A percentile compares a stretch with the other conserved stretches of the same genome.
Evolutionary conservation across 805 yeast genomes (phyloP).

Genomic region (Wickerhamiella domercqiae): DNA sequence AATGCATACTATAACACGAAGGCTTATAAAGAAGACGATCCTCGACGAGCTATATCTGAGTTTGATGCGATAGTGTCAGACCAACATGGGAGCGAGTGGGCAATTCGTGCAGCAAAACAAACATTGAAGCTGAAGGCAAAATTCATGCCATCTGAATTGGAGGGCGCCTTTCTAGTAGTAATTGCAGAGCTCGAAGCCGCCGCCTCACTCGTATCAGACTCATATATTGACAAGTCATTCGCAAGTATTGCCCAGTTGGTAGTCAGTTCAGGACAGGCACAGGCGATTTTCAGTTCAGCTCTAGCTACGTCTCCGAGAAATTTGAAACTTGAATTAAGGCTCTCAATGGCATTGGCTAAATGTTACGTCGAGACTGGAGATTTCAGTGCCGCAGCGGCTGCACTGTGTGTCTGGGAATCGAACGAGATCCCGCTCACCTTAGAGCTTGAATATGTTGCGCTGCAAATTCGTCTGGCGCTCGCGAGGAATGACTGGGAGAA

Average conservation of each 20-base stretch:
- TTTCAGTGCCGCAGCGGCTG: slow-evolving; percentile 6
- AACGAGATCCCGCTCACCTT: slow-evolving; percentile 5
- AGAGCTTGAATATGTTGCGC: slow-evolving; percentile 49
- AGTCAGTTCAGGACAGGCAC: slow-evolving; percentile 7
- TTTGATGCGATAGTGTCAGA: slow-evolving; percentile 19
- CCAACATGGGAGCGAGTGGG: slow-evolving; percentile 18
- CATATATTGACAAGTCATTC: slow-evolving; percentile 25
- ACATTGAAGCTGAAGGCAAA: slow-evolving; percentile 17
- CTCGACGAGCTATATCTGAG: slow-evolving; percentile 20
- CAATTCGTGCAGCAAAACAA: slow-evolving; percentile 25
- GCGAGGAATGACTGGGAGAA: slow-evolving; percentile 21
- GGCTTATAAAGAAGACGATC: slow-evolving; percentile 23
- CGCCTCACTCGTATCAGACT: slow-evolving; percentile 8
- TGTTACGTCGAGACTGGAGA: slow-evolving; percentile 15
- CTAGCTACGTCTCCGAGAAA: no score
- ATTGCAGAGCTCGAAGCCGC: slow-evolving; percentile 13
- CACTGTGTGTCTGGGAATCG: slow-evolving; percentile 19
- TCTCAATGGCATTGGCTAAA: slow-evolving; percentile 23
- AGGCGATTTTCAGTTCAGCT: not conserved
- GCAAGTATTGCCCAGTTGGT: slow-evolving; percentile 15
- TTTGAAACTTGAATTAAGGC: slow-evolving; percentile 20
- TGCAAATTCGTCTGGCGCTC: slow-evolving; percentile 42
- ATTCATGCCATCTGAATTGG: slow-evolving; percentile 5
- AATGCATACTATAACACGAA: slow-evolving; percentile 28
- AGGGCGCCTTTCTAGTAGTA: slow-evolving; percentile 15